A percentile compares a stretch with the other conserved stretches of the same genome.
These are phyloP conservation scores for Dichotomopilus funicola DNA, from an alignment of 2,329 filamentous ascomycete species.

Conservation along the genomic window DNA sequence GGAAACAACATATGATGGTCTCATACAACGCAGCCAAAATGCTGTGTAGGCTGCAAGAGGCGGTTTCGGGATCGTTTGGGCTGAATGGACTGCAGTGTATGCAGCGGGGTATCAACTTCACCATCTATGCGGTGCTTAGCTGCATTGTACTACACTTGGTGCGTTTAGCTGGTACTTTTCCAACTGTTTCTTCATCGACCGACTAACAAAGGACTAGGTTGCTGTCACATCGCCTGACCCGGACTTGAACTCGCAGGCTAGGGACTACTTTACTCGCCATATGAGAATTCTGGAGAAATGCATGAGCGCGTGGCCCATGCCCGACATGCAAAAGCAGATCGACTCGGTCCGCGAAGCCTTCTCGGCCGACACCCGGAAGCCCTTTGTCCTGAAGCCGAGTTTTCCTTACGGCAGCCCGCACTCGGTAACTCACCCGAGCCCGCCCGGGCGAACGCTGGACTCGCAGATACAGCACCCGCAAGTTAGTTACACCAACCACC, in stretches of 20 bases:
- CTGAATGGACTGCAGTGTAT: constrained; percentile 79
- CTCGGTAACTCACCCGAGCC: constrained; percentile 56
- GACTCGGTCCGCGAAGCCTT: constrained; percentile 86
- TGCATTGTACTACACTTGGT: constrained; percentile 92
- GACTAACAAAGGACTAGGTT: constrained; percentile 49
- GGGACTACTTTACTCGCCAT: constrained; percentile 84
- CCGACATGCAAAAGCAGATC: constrained; percentile 84
- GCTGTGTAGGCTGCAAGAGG: constrained; percentile 81
- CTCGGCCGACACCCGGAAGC: constrained; percentile 74
- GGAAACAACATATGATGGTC: constrained; percentile 82
- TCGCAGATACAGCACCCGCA: constrained; percentile 46
- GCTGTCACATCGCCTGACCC: constrained; percentile 90
- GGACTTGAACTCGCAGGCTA: constrained; percentile 75
- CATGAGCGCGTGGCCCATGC: constrained; percentile 76
- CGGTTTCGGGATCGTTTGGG: constrained; percentile 68
- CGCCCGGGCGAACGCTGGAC: constrained; percentile 51
- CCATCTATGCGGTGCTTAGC: constrained; percentile 84
- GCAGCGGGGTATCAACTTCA: constrained; percentile 90
- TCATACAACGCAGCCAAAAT: constrained; percentile 81
- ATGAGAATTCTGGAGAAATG: constrained; percentile 91
- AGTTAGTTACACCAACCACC: constrained; percentile 67
- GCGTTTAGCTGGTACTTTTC: constrained; percentile 34
- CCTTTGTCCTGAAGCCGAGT: constrained; percentile 80
- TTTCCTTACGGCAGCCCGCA: constrained; percentile 83
- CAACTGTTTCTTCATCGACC: neutral